phyloP scores from a whole-genome alignment of 371 early-diverging fungal species.

The Zychaea mexicana region DNA sequence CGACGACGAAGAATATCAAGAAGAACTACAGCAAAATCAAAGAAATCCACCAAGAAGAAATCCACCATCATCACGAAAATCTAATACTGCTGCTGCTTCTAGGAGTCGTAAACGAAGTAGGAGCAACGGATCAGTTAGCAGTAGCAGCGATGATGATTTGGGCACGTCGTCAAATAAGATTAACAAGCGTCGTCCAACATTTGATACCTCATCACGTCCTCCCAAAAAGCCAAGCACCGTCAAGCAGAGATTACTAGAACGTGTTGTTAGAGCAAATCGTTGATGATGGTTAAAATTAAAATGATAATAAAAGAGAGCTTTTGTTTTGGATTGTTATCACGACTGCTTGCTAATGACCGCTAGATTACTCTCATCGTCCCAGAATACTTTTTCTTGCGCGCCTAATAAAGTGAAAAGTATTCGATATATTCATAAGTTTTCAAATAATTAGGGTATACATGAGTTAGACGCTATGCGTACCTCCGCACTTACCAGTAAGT shows the following conservation, averaged over 20 bases:
- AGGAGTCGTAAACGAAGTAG: slow-evolving; percentile 4
- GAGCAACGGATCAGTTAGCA: slow-evolving; percentile 13
- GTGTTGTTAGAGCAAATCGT: slow-evolving; percentile 5
- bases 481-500: slow-evolving; percentile 18
- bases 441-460: neutral
- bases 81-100: neutral
- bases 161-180: neutral
- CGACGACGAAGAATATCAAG: slow-evolving; percentile 5
- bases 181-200: neutral
- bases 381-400: slow-evolving; percentile 18
- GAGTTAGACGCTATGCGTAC: too few relatives aligned
- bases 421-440: neutral
- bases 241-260: slow-evolving; percentile 28
- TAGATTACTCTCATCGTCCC: slow-evolving; percentile 12
- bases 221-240: slow-evolving; percentile 15
- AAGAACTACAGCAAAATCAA: too few relatives aligned
- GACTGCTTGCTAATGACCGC: neutral
- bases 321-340: too few relatives aligned
- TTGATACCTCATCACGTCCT: neutral
- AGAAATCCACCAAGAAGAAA: neutral
- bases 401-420: slow-evolving; percentile 8
- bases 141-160: slow-evolving; percentile 2
- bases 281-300: neutral
- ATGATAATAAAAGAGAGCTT: too few relatives aligned
- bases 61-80: neutral